Evolutionary conservation across 208 protist genomes (phyloP), one percentile per base, ranked within the genome.

Genomic region (Phytomonas serpens): DNA sequence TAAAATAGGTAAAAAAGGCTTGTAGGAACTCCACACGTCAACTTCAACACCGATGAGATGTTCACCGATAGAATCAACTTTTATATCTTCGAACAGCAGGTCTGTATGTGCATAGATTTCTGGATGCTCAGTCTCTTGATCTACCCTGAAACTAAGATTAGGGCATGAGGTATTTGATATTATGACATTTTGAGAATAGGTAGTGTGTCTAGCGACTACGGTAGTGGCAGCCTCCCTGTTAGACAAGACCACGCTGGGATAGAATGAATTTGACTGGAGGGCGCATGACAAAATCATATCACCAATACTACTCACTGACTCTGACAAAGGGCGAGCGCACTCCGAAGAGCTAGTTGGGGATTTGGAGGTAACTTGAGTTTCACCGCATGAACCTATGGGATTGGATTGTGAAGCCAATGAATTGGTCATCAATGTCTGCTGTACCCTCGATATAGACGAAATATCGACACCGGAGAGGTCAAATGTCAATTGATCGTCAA

Each of bases 21-120:
- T 77, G 70, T 87, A 93, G 16, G 74, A 69, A 1, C 69, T 67
- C 36, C 72, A 63, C 29, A 84, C 76, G 31, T 70, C 69, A 57
- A 86, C 71, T 76, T 93, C 82, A 32, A 84, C 79, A n/a, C 78
- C 84, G 40, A 93, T 66, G 34, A 90, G 79, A 64, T 91, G 81
- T 77, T 93, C 85, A 11, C 88, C 88, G 23, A 71, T 77, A 31
- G 79, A 68, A 27, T 75, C 61, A 27, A 87, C 79, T 10, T 61
- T 71, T 11, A 84, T 42, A 36, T 92, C 75, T 7, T 76, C 65
- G 62, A 93, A 93, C 16, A 52, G 42, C 11, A 52, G 23, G 14
- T 52, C 14, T 2, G 42, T 19, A 52, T 16, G 14, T 52, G 42
- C 42, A 52, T 52, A 52, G 23, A 52, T 19, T 52, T 52, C 42